A percentile compares a stretch with the other conserved stretches of the same genome.
These are phyloP conservation scores for Ambrosiella beaveri DNA, from an alignment of 2,329 filamentous ascomycete genomes.

Conservation along the genomic window DNA sequence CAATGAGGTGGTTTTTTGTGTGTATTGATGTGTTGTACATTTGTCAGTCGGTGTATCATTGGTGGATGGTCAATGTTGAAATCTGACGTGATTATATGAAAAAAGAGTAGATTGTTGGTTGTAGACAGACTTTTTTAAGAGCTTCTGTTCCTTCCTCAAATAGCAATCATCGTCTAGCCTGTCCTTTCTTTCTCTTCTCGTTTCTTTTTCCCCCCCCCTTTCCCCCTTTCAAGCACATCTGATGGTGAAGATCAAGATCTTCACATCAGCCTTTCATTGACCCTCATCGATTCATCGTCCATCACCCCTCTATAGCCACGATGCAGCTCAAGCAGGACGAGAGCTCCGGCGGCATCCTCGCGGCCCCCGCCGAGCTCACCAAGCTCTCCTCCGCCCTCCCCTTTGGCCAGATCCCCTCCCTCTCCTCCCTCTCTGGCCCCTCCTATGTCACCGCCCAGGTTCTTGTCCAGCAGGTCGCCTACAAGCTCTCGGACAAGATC, in stretches of 20 bases:
- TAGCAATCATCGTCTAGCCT: neutral
- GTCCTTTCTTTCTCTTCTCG: neutral
- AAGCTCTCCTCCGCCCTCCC: constrained; percentile 33
- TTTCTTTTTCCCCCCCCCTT: neutral
- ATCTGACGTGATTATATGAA: no score
- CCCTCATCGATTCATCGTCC: neutral
- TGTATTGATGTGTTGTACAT: neutral
- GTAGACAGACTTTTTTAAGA: no score
- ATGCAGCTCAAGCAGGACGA: constrained; percentile 15
- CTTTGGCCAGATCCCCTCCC: constrained; percentile 36
- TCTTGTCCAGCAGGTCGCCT: constrained; percentile 89
- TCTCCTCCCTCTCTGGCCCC: constrained; percentile 57
- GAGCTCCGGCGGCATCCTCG: constrained; percentile 11
- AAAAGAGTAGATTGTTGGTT: no score
- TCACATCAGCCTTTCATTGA: neutral
- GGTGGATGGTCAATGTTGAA: no score
- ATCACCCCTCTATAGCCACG: neutral
- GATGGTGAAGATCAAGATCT: neutral
- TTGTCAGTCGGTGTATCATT: neutral
- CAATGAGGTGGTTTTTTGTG: neutral
- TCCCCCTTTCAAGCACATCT: neutral
- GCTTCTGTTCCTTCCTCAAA: no score
- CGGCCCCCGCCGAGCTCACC: constrained; percentile 6
- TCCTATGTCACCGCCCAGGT: constrained; percentile 88
- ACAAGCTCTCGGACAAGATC: constrained; percentile 88